Evolutionary conservation across 1,139 yeast species (phyloP).

Genomic region (Kurtzmaniella quercitrusa): DNA sequence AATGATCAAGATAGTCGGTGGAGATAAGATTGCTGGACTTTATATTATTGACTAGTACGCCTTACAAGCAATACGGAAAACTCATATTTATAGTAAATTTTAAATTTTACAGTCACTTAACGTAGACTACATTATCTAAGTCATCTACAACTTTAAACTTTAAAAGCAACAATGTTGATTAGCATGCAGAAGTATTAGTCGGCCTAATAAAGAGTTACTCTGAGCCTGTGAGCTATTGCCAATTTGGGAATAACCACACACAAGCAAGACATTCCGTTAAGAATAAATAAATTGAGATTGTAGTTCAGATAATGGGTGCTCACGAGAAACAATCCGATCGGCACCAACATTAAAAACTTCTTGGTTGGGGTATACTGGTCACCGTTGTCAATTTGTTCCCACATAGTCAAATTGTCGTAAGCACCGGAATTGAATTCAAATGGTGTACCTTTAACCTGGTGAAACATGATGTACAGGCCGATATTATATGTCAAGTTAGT

Average conservation of each 20-base stretch:
- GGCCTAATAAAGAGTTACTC: constrained; percentile 51
- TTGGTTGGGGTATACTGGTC: constrained; percentile 96
- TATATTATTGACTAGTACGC: too few relatives aligned
- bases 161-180: not conserved
- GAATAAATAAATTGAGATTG: constrained; percentile 71
- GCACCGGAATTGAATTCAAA: constrained; percentile 97
- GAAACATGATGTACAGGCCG: constrained; percentile 95
- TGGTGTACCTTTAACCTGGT: constrained; percentile 93
- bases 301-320: constrained; percentile 90
- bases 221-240: constrained; percentile 73
- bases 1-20: too few relatives aligned
- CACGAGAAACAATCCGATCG: constrained; percentile 78
- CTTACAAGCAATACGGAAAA: too few relatives aligned
- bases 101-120: too few relatives aligned
- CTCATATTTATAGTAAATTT: too few relatives aligned
- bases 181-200: not conserved
- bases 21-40: too few relatives aligned
- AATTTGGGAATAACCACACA: constrained; percentile 86
- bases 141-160: not conserved
- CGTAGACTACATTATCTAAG: not conserved
- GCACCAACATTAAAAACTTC: constrained; percentile 87
- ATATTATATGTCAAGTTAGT: constrained; percentile 86
- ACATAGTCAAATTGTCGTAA: constrained; percentile 92
- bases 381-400: constrained; percentile 98
- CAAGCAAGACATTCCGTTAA: constrained; percentile 76